These are phyloP conservation scores for Otatea glauca DNA, from an alignment of 176 grass and related monocot species.

Conservation along the genomic window DNA sequence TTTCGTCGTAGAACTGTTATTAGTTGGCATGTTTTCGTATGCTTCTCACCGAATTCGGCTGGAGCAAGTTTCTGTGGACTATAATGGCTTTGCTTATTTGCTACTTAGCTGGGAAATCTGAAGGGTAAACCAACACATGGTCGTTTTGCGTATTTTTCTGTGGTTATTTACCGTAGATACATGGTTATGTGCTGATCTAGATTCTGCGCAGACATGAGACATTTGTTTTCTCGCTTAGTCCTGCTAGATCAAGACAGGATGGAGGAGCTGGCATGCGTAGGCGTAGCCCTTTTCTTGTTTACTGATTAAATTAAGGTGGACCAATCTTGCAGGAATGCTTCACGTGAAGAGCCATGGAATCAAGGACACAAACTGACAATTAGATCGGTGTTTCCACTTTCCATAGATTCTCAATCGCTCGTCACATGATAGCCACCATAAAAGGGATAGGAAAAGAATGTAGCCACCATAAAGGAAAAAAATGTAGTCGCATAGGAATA, in stretches of 20 bases:
- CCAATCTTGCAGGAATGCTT: background rate
- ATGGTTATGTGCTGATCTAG: background rate
- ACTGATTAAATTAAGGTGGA: background rate
- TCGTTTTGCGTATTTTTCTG: background rate
- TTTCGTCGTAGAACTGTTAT: slow-evolving; percentile 21
- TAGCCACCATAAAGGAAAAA: no score
- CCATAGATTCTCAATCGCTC: background rate
- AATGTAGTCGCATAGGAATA: no score
- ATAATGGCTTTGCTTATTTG: slow-evolving; percentile 22
- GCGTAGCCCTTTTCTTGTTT: background rate
- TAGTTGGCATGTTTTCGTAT: background rate
- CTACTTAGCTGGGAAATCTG: background rate
- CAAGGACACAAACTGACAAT: background rate
- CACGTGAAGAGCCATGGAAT: background rate
- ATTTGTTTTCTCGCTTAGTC: background rate
- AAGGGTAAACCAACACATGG: background rate
- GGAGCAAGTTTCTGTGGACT: slow-evolving; percentile 1
- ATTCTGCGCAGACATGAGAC: background rate
- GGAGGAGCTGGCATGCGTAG: background rate
- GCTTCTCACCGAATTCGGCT: background rate
- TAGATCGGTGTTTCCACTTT: background rate
- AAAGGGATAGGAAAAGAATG: background rate
- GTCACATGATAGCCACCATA: background rate
- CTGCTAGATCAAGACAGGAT: background rate
- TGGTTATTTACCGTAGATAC: background rate